Conservation (phyloP, 257 asterid genomes). For the Solanum tarijense region DNA sequence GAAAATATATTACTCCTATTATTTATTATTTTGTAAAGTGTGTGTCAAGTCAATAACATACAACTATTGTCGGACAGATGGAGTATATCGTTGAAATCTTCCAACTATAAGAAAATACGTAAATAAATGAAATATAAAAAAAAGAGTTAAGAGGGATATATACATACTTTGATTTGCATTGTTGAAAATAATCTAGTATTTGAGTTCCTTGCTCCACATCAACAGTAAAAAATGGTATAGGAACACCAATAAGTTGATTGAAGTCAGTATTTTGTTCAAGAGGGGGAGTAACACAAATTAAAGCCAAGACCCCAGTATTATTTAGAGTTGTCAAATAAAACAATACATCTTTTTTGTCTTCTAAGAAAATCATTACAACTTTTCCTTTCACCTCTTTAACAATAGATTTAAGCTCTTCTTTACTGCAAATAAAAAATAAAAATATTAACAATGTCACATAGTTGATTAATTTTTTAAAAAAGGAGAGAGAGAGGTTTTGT, state of each 20-base stretch:
- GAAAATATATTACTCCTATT: too few relatives aligned
- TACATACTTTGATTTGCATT: neutral
- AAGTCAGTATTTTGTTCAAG: too few relatives aligned
- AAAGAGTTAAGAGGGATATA: neutral
- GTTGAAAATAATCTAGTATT: neutral
- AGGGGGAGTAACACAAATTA: too few relatives aligned
- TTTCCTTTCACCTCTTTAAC: neutral
- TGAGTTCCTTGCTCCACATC: neutral
- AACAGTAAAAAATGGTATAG: neutral
- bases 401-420: neutral
- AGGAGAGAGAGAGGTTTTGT: neutral
- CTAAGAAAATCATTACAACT: neutral
- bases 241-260: neutral
- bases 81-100: neutral
- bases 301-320: neutral
- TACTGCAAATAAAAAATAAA: neutral
- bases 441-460: too few relatives aligned
- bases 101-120: neutral
- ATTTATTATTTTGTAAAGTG: too few relatives aligned
- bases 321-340: neutral
- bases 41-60: too few relatives aligned
- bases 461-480: too few relatives aligned
- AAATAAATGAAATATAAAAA: neutral
- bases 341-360: neutral
- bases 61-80: too few relatives aligned